These are phyloP conservation scores for Ziziphus jujuba DNA, from an alignment of 306 rosid species.

Conservation along the genomic window DNA sequence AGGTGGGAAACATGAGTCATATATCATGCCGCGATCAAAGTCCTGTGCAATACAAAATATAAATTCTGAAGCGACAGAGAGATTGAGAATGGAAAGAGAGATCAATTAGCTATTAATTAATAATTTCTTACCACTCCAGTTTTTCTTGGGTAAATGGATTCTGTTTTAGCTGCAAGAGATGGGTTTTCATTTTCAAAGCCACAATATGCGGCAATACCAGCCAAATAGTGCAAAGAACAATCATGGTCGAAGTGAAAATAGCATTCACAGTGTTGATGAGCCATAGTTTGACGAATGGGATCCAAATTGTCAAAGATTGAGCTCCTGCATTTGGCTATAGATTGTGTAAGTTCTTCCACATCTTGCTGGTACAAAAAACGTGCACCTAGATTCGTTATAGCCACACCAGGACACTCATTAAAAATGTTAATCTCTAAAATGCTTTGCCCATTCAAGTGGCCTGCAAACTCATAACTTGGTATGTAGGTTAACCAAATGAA, in stretches of 20 bases:
- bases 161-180: too few relatives aligned
- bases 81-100: not conserved
- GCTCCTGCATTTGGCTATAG: not conserved
- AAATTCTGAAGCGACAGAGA: not conserved
- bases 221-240: too few relatives aligned
- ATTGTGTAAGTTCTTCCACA: not conserved
- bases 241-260: too few relatives aligned
- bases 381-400: slow-evolving; percentile 5
- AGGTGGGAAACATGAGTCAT: not conserved
- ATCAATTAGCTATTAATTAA: not conserved
- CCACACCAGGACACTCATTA: not conserved
- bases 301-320: not conserved
- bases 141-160: too few relatives aligned
- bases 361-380: slow-evolving; percentile 14
- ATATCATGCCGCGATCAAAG: not conserved
- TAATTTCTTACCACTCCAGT: too few relatives aligned
- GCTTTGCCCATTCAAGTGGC: not conserved
- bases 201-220: too few relatives aligned
- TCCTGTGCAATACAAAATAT: not conserved
- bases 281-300: not conserved
- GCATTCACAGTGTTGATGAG: too few relatives aligned
- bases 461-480: not conserved
- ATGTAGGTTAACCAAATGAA: not conserved
- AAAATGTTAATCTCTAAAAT: not conserved
- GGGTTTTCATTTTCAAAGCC: too few relatives aligned